A percentile compares a stretch with the other conserved stretches of the same genome.
Evolutionary conservation across 257 asterid genomes (phyloP).

Genomic region (Lantana camara): DNA sequence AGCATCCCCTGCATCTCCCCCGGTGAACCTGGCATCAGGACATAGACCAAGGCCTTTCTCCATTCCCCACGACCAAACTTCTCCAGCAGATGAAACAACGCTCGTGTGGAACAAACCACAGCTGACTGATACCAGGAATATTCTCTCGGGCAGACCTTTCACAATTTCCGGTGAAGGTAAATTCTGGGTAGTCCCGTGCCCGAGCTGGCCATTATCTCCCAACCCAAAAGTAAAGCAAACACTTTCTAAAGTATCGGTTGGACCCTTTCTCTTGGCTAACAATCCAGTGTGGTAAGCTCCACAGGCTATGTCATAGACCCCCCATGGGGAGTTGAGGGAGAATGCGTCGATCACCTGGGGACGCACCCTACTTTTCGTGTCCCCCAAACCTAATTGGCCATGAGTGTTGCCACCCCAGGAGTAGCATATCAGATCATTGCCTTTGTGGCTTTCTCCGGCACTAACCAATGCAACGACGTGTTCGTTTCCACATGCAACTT

Average conservation of each 20-base stretch:
- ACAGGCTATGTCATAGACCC: constrained; percentile 72
- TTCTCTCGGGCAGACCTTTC: constrained; percentile 48
- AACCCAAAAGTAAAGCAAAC: constrained; percentile 88
- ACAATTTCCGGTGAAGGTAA: constrained; percentile 59
- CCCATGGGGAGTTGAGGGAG: constrained; percentile 60
- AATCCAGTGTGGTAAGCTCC: constrained; percentile 87
- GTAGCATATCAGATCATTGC: constrained; percentile 67
- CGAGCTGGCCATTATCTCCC: constrained; percentile 96
- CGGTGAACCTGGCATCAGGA: constrained; percentile 75
- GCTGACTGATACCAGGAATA: constrained; percentile 62
- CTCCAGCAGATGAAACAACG: constrained; percentile 75
- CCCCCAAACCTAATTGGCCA: constrained; percentile 93
- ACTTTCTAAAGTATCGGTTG: constrained; percentile 57
- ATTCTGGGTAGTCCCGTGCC: constrained; percentile 76
- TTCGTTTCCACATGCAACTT: constrained; percentile 91
- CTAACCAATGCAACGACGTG: constrained; percentile 81
- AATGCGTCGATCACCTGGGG: constrained; percentile 67
- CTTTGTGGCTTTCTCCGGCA: constrained; percentile 61
- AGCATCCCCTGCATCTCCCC: constrained; percentile 85
- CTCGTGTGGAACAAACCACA: constrained; percentile 93
- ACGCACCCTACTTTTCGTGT: constrained; percentile 51
- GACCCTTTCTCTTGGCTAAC: constrained; percentile 54
- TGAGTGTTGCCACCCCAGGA: constrained; percentile 88
- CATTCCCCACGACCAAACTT: constrained; percentile 99
- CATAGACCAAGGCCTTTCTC: constrained; percentile 90